These are phyloP conservation scores for Xylariaceae sp. DNA, from an alignment of 2,329 filamentous ascomycete species.

Conservation along the genomic window DNA sequence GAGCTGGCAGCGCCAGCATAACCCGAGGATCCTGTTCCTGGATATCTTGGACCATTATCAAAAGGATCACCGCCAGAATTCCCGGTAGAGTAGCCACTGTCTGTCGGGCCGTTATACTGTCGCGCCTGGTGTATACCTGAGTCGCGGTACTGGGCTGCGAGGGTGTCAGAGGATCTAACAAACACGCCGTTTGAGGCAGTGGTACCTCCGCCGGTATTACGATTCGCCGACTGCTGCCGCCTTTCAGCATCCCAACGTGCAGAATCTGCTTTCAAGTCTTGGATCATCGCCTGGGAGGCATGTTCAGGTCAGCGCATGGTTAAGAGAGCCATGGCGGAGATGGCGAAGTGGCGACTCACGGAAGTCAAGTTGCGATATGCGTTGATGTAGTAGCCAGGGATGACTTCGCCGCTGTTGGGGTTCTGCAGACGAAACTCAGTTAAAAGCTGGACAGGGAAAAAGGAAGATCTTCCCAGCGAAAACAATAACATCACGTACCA, in stretches of 20 bases:
- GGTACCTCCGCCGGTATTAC: conserved; percentile 54
- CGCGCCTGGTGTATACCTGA: conserved; percentile 45
- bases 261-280: conserved; percentile 57
- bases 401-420: conserved; percentile 52
- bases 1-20: conserved; percentile 42
- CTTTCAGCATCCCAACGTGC: conserved; percentile 57
- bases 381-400: conserved; percentile 70
- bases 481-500: conserved; percentile 44
- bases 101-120: conserved; percentile 44
- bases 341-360: conserved; percentile 44
- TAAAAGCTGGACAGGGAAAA: conserved; percentile 18
- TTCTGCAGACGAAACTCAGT: conserved; percentile 37
- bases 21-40: conserved; percentile 44
- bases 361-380: conserved; percentile 74
- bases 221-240: conserved; percentile 47
- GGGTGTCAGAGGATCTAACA: conserved; percentile 55
- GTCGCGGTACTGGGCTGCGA: conserved; percentile 52
- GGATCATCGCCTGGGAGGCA: conserved; percentile 52
- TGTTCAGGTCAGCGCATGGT: conserved; percentile 19
- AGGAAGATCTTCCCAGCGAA: background rate
- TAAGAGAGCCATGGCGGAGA: background rate
- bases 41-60: conserved; percentile 44
- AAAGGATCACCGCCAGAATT: conserved; percentile 31
- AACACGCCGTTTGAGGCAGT: conserved; percentile 43
- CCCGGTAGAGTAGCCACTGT: conserved; percentile 27